These are phyloP conservation scores for Prunus padus DNA, from an alignment of 306 rosid species.

Conservation along the genomic window DNA sequence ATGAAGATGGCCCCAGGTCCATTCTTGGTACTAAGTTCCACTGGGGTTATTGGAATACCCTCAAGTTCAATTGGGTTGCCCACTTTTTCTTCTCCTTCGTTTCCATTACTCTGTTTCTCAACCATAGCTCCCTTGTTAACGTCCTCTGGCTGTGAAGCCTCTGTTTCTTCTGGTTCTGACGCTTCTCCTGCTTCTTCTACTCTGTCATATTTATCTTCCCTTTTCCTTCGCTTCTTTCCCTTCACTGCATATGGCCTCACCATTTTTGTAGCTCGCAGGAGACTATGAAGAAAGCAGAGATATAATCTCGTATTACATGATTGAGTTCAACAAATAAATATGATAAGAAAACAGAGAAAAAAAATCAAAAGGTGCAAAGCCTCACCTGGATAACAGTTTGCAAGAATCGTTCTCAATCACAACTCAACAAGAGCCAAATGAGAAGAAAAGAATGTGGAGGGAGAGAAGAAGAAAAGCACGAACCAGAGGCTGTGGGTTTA, in stretches of 20 bases:
- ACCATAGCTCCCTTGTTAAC: constrained; percentile 14
- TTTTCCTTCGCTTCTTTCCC: constrained; percentile 57
- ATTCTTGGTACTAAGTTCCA: constrained; percentile 18
- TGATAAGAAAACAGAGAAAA: no score
- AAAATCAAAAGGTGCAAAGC: no score
- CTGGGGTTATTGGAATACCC: constrained; percentile 53
- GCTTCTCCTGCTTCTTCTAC: constrained; percentile 28
- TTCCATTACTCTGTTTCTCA: constrained; percentile 15
- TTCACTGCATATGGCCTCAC: constrained; percentile 51
- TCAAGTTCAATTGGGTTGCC: constrained; percentile 35
- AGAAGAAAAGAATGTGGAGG: no score
- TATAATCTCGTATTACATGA: no score
- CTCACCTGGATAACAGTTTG: no score
- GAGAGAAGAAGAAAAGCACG: no score
- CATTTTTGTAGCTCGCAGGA: constrained; percentile 25
- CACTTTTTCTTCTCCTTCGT: constrained; percentile 10
- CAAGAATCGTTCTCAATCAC: no score
- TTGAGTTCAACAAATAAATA: no score
- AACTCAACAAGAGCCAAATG: no score
- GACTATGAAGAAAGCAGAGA: no score
- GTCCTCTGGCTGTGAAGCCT: constrained; percentile 11
- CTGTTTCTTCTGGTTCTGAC: constrained; percentile 9
- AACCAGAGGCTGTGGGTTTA: no score
- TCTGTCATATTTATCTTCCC: constrained; percentile 35
- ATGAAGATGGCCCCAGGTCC: constrained; percentile 54